These are phyloP conservation scores for Pleurotus pulmonarius DNA, from an alignment of 768 basidiomycete species.

Conservation along the genomic window DNA sequence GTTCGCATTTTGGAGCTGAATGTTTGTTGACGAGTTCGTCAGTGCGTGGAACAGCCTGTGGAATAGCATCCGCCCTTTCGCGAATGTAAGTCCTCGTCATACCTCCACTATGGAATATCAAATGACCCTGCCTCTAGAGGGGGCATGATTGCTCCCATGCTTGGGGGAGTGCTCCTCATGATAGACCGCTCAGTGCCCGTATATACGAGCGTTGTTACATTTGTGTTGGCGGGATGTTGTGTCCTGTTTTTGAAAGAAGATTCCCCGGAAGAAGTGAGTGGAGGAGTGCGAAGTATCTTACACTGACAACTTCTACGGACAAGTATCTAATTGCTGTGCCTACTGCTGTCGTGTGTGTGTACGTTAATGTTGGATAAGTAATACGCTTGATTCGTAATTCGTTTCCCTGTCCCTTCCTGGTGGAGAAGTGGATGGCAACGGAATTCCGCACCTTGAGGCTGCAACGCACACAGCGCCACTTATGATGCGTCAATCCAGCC, in stretches of 20 bases:
- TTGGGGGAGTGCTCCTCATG: constrained; percentile 70
- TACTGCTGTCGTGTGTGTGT: no score
- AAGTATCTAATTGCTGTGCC: no score
- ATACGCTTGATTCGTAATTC: no score
- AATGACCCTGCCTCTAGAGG: constrained; percentile 45
- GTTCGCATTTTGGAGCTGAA: not conserved
- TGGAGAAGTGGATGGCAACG: no score
- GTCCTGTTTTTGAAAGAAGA: constrained; percentile 57
- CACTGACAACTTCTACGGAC: constrained; percentile 17
- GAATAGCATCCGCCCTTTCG: constrained; percentile 82
- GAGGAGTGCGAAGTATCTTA: constrained; percentile 19
- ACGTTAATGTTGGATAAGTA: no score
- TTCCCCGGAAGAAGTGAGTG: constrained; percentile 30
- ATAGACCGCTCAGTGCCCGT: constrained; percentile 71
- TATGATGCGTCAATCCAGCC: no score
- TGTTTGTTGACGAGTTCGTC: not conserved
- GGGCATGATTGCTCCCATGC: constrained; percentile 83
- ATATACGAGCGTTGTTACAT: constrained; percentile 67
- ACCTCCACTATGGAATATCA: not conserved
- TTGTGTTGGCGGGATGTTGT: constrained; percentile 58
- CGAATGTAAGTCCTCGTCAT: constrained; percentile 55
- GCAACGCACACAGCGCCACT: no score
- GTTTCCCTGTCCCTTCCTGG: no score
- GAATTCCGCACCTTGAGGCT: no score
- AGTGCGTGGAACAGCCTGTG: constrained; percentile 87